A percentile compares a stretch with the other conserved stretches of the same genome.
Conservation (phyloP, 2,329 filamentous ascomycete genomes). For the Verruconis gallopava region DNA sequence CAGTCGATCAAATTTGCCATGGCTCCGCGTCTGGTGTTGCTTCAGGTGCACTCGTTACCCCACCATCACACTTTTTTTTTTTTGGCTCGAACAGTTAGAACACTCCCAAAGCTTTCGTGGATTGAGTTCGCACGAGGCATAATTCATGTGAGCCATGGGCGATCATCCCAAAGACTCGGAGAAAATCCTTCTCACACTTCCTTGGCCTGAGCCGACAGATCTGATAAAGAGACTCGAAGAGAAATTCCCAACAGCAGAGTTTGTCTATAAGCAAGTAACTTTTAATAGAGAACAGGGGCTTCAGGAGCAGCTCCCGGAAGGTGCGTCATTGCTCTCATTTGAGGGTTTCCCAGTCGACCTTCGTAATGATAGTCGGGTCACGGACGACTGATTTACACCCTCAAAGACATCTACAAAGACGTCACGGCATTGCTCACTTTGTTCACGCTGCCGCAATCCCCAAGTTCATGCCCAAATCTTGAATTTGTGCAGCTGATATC, state of each 20-base stretch:
- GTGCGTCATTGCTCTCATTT: not conserved
- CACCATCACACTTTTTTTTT: too few species aligned
- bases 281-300: not conserved
- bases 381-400: not conserved
- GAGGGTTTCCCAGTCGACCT: not conserved
- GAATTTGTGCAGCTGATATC: constrained; percentile 44
- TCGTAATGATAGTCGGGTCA: not conserved
- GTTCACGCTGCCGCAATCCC: constrained; percentile 28
- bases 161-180: constrained; percentile 26
- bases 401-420: constrained; percentile 26
- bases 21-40: too few species aligned
- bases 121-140: too few species aligned
- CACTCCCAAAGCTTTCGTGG: too few species aligned
- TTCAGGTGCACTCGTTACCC: too few species aligned
- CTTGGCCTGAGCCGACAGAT: constrained; percentile 23
- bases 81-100: too few species aligned
- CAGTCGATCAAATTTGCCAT: too few species aligned
- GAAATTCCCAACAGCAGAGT: constrained; percentile 33
- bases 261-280: constrained; percentile 26
- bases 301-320: not conserved
- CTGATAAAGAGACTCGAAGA: constrained; percentile 26
- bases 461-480: constrained; percentile 25
- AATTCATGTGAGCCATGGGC: too few species aligned
- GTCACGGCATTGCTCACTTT: constrained; percentile 37
- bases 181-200: constrained; percentile 31